A percentile compares a stretch with the other conserved stretches of the same genome.
Conservation (phyloP, 768 basidiomycete species). For the Boletellus ananiceps region DNA sequence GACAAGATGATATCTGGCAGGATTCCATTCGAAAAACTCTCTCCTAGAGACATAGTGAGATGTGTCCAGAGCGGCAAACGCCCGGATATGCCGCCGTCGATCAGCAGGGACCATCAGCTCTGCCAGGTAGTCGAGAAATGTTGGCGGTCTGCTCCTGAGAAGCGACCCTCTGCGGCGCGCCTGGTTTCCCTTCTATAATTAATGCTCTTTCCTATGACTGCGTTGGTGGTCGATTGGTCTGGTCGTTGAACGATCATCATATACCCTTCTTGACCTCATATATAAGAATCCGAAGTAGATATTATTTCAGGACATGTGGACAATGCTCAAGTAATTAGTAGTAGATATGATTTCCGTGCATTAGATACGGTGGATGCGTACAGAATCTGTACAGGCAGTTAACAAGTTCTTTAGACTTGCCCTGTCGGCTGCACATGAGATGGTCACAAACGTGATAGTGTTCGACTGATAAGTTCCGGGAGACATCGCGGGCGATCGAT, state of each 20-base stretch:
- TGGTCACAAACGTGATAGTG: too few relatives aligned
- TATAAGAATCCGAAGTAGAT: neutral
- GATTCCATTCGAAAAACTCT: slow-evolving; percentile 8
- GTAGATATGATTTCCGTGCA: too few relatives aligned
- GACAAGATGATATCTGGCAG: slow-evolving; percentile 19
- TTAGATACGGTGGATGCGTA: too few relatives aligned
- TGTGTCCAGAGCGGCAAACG: neutral
- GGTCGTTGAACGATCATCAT: too few relatives aligned
- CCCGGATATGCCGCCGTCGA: slow-evolving; percentile 7
- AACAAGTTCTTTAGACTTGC: too few relatives aligned
- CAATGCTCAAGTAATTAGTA: too few relatives aligned
- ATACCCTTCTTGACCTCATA: neutral
- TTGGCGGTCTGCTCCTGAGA: slow-evolving; percentile 4
- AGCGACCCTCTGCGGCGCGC: slow-evolving; percentile 12
- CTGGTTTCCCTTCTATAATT: slow-evolving; percentile 1
- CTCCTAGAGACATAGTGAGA: neutral
- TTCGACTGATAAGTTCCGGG: too few relatives aligned
- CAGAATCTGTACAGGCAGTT: too few relatives aligned
- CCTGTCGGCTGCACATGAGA: too few relatives aligned
- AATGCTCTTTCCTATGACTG: neutral
- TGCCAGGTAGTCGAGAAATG: slow-evolving; percentile 9
- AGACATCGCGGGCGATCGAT: too few relatives aligned
- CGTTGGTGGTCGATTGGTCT: neutral
- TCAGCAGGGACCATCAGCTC: slow-evolving; percentile 6
- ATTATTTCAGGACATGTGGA: neutral